A percentile compares a stretch with the other conserved stretches of the same genome.
Evolutionary conservation across 306 rosid genomes (phyloP).

Genomic region (Rosa rugosa): DNA sequence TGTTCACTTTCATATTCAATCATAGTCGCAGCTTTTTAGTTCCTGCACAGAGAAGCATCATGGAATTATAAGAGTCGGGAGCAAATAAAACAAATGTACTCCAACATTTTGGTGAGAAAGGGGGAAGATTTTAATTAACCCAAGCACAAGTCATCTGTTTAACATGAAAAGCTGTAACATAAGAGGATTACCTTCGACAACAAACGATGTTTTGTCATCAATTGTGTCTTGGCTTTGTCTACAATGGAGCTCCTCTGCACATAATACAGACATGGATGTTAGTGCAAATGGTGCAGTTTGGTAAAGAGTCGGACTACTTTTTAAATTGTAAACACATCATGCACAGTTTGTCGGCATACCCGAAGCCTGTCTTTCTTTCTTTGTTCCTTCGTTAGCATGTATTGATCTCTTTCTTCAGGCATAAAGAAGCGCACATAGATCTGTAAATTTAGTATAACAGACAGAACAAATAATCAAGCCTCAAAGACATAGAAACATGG

Average conservation of each 20-base stretch:
- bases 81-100: not conserved
- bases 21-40: not conserved
- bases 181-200: slow-evolving; percentile 26
- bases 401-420: slow-evolving; percentile 24
- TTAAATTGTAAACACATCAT: not conserved
- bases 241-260: slow-evolving; percentile 26
- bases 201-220: slow-evolving; percentile 25
- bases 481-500: not conserved
- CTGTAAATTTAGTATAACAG: slow-evolving; percentile 16
- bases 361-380: slow-evolving; percentile 25
- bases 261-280: not conserved
- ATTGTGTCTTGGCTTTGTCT: slow-evolving; percentile 27
- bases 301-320: not conserved
- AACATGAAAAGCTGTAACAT: not conserved
- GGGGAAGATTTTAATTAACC: not conserved
- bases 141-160: not conserved
- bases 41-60: slow-evolving; percentile 3
- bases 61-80: not conserved
- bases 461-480: not conserved
- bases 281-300: not conserved
- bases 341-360: slow-evolving; percentile 21
- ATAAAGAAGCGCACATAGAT: not conserved
- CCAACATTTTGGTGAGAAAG: not conserved
- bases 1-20: slow-evolving; percentile 10
- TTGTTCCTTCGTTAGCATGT: slow-evolving; percentile 1